Evolutionary conservation across 2,329 filamentous ascomycete species (phyloP).

Genomic region (Trichophyton schoenleinii): DNA sequence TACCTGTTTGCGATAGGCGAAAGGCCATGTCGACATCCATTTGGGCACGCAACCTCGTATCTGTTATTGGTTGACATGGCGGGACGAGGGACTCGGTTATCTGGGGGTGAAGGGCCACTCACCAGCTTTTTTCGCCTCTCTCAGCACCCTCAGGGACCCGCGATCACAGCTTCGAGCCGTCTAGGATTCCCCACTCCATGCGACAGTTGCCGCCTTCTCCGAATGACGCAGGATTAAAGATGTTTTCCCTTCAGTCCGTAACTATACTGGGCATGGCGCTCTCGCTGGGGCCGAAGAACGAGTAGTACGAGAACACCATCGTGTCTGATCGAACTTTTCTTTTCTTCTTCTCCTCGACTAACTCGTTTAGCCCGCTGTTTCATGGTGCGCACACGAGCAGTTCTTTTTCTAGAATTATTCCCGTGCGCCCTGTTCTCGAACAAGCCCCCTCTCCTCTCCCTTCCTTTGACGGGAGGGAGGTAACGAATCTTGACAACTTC

Average conservation of each 20-base stretch:
- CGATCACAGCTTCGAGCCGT: background rate
- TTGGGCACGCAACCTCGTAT: background rate
- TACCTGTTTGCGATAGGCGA: background rate
- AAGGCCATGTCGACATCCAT: background rate
- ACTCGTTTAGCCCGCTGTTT: background rate
- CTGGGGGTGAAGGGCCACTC: background rate
- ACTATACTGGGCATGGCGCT: background rate
- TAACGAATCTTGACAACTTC: background rate
- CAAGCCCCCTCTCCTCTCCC: background rate
- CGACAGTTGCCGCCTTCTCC: constrained; percentile 1
- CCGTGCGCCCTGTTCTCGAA: background rate
- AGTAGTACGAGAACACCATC: background rate
- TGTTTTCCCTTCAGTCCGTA: background rate
- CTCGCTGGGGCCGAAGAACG: background rate
- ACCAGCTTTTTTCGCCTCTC: background rate
- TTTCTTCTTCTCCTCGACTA: background rate
- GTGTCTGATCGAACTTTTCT: background rate
- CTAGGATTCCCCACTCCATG: background rate
- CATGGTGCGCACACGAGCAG: background rate
- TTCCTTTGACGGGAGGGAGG: background rate
- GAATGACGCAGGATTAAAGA: background rate
- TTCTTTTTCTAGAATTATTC: background rate
- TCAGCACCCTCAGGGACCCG: background rate
- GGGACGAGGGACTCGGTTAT: background rate
- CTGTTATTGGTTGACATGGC: background rate